Percentiles rank a stretch among this genome's conserved stretches.
Conservation (phyloP, 257 asterid species). For the Ilex asprella region DNA sequence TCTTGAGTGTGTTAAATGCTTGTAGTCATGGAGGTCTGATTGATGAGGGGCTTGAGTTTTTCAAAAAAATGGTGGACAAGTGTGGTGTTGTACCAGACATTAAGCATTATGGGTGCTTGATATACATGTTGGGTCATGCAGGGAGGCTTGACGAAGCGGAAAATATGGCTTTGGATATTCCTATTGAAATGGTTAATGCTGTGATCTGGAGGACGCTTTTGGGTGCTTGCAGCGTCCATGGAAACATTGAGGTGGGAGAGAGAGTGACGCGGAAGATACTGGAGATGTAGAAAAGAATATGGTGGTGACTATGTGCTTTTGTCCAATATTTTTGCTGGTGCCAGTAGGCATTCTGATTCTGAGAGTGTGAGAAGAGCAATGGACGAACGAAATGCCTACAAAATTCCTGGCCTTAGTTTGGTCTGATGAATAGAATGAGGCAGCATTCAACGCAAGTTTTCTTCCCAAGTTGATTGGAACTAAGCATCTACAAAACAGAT, state of each 20-base stretch:
- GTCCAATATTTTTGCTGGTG: slow-evolving; percentile 56
- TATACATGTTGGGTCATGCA: slow-evolving; percentile 77
- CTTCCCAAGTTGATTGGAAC: no score
- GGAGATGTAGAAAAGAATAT: slow-evolving; percentile 51
- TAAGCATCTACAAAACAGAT: no score
- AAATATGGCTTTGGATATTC: slow-evolving; percentile 43
- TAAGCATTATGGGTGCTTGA: slow-evolving; percentile 59
- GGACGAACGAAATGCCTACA: slow-evolving; percentile 43
- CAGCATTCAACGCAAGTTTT: no score
- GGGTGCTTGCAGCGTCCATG: slow-evolving; percentile 71
- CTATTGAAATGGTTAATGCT: slow-evolving; percentile 32
- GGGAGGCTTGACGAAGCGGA: slow-evolving; percentile 84
- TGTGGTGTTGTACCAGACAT: slow-evolving; percentile 36
- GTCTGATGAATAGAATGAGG: no score
- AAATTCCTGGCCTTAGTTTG: slow-evolving; percentile 47
- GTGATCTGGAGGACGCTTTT: slow-evolving; percentile 74
- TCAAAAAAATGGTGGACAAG: slow-evolving; percentile 44
- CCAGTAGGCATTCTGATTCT: slow-evolving; percentile 60
- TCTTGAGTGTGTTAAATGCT: slow-evolving; percentile 51
- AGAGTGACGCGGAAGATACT: slow-evolving; percentile 41
- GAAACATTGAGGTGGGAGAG: slow-evolving; percentile 61
- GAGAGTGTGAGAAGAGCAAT: slow-evolving; percentile 48
- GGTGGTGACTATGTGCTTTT: slow-evolving; percentile 78
- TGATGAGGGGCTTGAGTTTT: slow-evolving; percentile 55
- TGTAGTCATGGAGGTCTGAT: slow-evolving; percentile 76